Conservation (phyloP, 805 yeast genomes). For the Candida stauntonica region DNA sequence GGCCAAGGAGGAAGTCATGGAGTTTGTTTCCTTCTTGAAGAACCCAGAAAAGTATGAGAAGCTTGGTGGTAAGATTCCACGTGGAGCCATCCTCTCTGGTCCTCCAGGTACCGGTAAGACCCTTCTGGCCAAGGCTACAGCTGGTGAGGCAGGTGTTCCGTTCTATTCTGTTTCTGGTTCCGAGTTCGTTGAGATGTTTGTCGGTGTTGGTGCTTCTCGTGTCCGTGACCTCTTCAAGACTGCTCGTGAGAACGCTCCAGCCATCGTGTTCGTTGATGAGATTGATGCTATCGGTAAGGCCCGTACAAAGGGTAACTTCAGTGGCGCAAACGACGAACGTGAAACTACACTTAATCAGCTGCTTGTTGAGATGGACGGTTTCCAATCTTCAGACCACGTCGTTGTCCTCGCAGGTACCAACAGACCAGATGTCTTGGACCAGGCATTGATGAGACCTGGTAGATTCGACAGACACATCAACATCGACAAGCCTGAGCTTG, state of each 20-base stretch:
- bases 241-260: slow-evolving; percentile 92
- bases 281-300: slow-evolving; percentile 99
- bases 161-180: slow-evolving; percentile 95
- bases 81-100: slow-evolving; percentile 96
- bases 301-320: slow-evolving; percentile 63
- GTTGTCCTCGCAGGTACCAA: slow-evolving; percentile 98
- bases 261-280: slow-evolving; percentile 96
- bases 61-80: slow-evolving; percentile 94
- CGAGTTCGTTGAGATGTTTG: slow-evolving; percentile 98
- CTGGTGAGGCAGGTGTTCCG: slow-evolving; percentile 99
- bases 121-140: slow-evolving; percentile 93
- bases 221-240: slow-evolving; percentile 92
- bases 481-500: slow-evolving; percentile 90
- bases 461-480: slow-evolving; percentile 92
- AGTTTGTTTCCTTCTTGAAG: slow-evolving; percentile 89
- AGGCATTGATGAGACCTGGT: slow-evolving; percentile 94
- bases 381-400: slow-evolving; percentile 83
- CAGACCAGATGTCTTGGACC: slow-evolving; percentile 89
- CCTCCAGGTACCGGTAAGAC: slow-evolving; percentile 99
- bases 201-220: slow-evolving; percentile 98
- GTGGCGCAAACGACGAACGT: slow-evolving; percentile 92
- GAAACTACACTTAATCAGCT: slow-evolving; percentile 95
- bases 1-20: slow-evolving; percentile 97
- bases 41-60: slow-evolving; percentile 87
- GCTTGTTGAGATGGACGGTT: slow-evolving; percentile 98